Conservation (phyloP, 2,329 filamentous ascomycete species). For the Hypoxylon sp. region DNA sequence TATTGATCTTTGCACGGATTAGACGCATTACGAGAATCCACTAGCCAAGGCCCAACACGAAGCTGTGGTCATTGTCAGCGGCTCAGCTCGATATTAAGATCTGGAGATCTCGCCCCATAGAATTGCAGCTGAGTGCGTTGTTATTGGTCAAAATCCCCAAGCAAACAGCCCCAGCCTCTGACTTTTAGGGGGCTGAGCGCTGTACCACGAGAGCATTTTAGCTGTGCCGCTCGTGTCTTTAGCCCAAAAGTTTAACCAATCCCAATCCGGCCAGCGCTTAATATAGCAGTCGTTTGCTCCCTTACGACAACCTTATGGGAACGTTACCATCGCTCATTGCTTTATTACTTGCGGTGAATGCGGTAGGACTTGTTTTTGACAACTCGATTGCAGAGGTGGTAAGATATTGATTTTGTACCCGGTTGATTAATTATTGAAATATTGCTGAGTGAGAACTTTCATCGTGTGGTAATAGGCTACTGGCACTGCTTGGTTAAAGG, state of each 20-base stretch:
- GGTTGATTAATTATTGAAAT: too few relatives aligned
- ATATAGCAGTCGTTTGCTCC: slow-evolving; percentile 3
- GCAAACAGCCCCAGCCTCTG: neutral
- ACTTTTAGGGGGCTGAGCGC: slow-evolving; percentile 14
- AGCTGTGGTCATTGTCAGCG: slow-evolving; percentile 8
- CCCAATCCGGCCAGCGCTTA: neutral
- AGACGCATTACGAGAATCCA: slow-evolving; percentile 10
- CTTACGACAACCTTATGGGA: too few relatives aligned
- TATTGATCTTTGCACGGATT: too few relatives aligned
- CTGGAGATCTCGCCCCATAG: slow-evolving; percentile 15
- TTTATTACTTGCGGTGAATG: neutral
- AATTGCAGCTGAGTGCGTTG: neutral
- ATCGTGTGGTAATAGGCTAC: too few relatives aligned
- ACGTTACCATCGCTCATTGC: too few relatives aligned
- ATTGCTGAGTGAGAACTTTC: too few relatives aligned
- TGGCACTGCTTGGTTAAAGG: too few relatives aligned
- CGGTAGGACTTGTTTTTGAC: neutral
- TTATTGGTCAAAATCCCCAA: slow-evolving; percentile 18
- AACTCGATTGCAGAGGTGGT: too few relatives aligned
- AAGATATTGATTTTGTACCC: too few relatives aligned
- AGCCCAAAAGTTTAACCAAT: slow-evolving; percentile 1
- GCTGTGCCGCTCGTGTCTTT: slow-evolving; percentile 19
- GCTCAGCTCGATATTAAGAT: slow-evolving; percentile 7
- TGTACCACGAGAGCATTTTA: slow-evolving; percentile 21
- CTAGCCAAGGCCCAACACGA: slow-evolving; percentile 20